Evolutionary conservation across 345 rosid genomes (phyloP).

Genomic region (Populus deltoides): DNA sequence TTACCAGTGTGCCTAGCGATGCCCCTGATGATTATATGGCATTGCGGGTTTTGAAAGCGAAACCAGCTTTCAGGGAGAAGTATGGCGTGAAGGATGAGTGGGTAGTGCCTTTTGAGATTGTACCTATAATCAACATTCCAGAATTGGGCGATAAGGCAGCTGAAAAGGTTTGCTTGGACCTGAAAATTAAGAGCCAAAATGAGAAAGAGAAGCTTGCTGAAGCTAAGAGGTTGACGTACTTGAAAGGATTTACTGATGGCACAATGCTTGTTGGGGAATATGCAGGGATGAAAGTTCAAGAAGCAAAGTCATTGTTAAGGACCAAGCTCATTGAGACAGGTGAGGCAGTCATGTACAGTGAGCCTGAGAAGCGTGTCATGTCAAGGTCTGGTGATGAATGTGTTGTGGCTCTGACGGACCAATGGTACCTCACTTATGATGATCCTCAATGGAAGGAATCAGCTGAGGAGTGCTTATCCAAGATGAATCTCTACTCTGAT

Average conservation of each 20-base stretch:
- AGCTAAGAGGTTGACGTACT: slow-evolving; percentile 82
- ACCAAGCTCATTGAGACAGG: slow-evolving; percentile 65
- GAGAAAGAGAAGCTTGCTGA: slow-evolving; percentile 90
- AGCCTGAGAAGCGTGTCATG: slow-evolving; percentile 90
- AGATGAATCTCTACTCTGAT: slow-evolving; percentile 75
- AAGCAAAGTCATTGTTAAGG: slow-evolving; percentile 73
- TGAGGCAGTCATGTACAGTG: slow-evolving; percentile 73
- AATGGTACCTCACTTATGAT: slow-evolving; percentile 92
- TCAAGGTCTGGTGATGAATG: slow-evolving; percentile 98
- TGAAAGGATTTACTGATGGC: slow-evolving; percentile 88
- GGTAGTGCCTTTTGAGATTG: slow-evolving; percentile 67
- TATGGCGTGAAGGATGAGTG: slow-evolving; percentile 82
- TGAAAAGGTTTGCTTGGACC: slow-evolving; percentile 71
- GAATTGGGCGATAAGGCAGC: slow-evolving; percentile 88
- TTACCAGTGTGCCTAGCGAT: slow-evolving; percentile 96
- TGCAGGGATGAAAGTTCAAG: slow-evolving; percentile 73
- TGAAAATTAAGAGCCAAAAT: slow-evolving; percentile 87
- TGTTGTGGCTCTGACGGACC: slow-evolving; percentile 97
- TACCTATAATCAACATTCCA: slow-evolving; percentile 79
- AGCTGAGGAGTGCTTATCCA: slow-evolving; percentile 75
- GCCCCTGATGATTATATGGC: slow-evolving; percentile 95
- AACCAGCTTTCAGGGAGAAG: slow-evolving; percentile 74
- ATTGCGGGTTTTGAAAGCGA: slow-evolving; percentile 68
- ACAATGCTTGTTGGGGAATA: slow-evolving; percentile 73
- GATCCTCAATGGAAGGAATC: slow-evolving; percentile 75